Conservation (phyloP, 768 basidiomycete species). For the Xanthoconium stramineum region DNA sequence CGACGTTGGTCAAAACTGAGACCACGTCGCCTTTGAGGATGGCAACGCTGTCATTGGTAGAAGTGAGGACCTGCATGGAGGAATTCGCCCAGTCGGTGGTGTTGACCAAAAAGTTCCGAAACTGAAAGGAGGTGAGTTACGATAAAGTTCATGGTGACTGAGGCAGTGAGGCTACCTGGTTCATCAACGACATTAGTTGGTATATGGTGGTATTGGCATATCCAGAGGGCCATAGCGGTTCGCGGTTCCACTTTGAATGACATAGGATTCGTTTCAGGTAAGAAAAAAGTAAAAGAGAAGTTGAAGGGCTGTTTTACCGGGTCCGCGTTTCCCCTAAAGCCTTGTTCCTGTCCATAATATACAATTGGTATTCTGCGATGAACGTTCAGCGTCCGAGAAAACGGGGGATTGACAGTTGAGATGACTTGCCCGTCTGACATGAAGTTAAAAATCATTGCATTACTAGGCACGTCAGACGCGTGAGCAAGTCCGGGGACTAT, state of each 20-base stretch:
- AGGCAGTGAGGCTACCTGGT: conserved; percentile 39
- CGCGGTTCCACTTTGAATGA: conserved; percentile 59
- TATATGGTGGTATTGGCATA: conserved; percentile 60
- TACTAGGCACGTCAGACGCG: conserved; percentile 38
- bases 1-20: conserved; percentile 66
- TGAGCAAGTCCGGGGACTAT: not conserved
- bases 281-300: no score
- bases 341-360: conserved; percentile 81
- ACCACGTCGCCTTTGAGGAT: conserved; percentile 64
- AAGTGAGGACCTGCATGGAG: conserved; percentile 48
- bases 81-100: conserved; percentile 49
- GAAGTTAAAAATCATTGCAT: conserved; percentile 72
- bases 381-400: not conserved
- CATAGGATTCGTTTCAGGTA: not conserved
- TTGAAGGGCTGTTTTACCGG: conserved; percentile 44
- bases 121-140: conserved; percentile 29
- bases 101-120: conserved; percentile 66
- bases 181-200: conserved; percentile 57
- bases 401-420: not conserved
- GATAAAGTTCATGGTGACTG: not conserved
- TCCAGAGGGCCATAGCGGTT: conserved; percentile 68
- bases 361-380: conserved; percentile 63
- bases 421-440: conserved; percentile 60
- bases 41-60: conserved; percentile 51
- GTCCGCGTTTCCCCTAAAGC: conserved; percentile 59